These are phyloP conservation scores for Beta vulgaris DNA, from an alignment of 148 eudicot species.

Conservation along the genomic window DNA sequence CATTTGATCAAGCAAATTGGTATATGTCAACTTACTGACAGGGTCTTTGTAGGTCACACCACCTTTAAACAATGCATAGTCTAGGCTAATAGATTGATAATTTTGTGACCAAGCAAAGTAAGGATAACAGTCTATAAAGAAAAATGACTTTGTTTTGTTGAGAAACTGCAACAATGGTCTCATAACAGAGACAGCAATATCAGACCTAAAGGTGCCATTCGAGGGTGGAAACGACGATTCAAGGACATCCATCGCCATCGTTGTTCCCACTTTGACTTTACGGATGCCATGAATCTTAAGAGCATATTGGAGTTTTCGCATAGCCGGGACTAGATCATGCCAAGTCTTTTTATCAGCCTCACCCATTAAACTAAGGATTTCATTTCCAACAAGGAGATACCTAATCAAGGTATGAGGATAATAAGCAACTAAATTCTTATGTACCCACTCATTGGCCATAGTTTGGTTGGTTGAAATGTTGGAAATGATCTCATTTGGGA, in stretches of 20 bases:
- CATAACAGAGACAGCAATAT: constrained; percentile 43
- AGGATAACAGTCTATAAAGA: constrained; percentile 72
- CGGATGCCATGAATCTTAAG: constrained; percentile 31
- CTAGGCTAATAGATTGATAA: constrained; percentile 51
- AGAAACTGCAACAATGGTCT: constrained; percentile 68
- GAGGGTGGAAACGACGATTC: constrained; percentile 77
- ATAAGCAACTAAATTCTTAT: constrained; percentile 52
- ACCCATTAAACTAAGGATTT: constrained; percentile 51
- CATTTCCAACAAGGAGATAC: constrained; percentile 84
- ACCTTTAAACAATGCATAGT: constrained; percentile 55
- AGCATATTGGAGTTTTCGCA: constrained; percentile 57
- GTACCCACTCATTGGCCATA: constrained; percentile 70
- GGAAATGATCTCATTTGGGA: constrained; percentile 68
- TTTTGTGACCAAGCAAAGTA: constrained; percentile 67
- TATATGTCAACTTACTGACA: constrained; percentile 49
- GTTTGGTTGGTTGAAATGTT: constrained; percentile 66
- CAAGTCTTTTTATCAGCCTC: constrained; percentile 37
- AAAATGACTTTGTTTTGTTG: constrained; percentile 74
- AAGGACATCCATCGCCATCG: constrained; percentile 72
- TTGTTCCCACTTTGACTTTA: constrained; percentile 76
- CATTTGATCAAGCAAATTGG: constrained; percentile 79
- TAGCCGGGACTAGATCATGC: constrained; percentile 68
- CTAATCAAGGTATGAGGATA: constrained; percentile 67
- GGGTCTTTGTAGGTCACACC: constrained; percentile 53
- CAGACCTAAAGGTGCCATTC: constrained; percentile 58